Evolutionary conservation across 257 asterid genomes (phyloP).

Genomic region (Salvia rosmarinus): DNA sequence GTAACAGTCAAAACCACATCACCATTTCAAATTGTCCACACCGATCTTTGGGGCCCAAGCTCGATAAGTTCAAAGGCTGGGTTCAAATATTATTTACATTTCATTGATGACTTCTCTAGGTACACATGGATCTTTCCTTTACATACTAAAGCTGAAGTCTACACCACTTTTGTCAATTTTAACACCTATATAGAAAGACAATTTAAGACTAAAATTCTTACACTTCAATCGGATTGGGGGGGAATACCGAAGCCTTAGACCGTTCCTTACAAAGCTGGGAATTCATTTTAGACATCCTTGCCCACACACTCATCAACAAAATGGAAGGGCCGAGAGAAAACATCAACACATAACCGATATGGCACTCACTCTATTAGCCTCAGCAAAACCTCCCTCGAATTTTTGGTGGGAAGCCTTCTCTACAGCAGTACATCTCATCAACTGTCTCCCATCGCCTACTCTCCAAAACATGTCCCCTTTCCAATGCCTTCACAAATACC

Average conservation of each 20-base stretch:
- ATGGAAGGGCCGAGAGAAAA: neutral
- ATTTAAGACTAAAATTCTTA: neutral
- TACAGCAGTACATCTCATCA: neutral
- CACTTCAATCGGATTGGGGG: too few species aligned
- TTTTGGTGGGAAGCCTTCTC: neutral
- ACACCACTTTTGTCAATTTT: too few species aligned
- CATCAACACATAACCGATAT: too few species aligned
- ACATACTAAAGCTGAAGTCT: neutral
- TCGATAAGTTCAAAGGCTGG: too few species aligned
- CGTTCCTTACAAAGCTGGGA: neutral
- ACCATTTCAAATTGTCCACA: too few species aligned
- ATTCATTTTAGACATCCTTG: neutral
- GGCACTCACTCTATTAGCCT: neutral
- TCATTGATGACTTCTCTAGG: neutral
- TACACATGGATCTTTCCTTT: neutral
- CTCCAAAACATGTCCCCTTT: too few species aligned
- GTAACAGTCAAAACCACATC: too few species aligned
- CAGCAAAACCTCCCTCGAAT: neutral
- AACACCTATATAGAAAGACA: neutral
- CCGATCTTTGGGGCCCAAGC: too few species aligned
- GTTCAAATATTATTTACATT: too few species aligned
- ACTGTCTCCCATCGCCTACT: too few species aligned
- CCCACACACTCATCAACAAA: neutral
- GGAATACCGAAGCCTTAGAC: too few species aligned
- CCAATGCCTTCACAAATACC: too few species aligned